phyloP scores from a whole-genome alignment of 495 filamentous ascomycete species.

The Hyphodiscus hymeniophilus region DNA sequence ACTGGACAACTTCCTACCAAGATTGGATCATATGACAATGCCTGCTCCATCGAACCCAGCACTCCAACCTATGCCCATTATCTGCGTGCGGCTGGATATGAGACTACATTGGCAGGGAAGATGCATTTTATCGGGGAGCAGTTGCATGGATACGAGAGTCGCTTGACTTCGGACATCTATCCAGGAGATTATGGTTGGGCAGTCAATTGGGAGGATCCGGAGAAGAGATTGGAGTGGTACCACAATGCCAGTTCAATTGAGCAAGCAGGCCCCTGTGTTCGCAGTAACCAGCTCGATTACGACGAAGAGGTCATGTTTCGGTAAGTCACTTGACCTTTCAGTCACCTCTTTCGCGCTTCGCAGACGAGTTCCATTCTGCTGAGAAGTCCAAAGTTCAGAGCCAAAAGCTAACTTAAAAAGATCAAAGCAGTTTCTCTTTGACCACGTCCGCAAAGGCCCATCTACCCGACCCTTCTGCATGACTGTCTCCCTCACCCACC shows the following conservation, averaged over 20 bases:
- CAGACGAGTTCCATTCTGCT: too few relatives aligned
- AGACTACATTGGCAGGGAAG: constrained; percentile 84
- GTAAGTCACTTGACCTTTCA: too few relatives aligned
- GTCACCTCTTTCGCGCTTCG: too few relatives aligned
- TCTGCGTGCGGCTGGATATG: constrained; percentile 72
- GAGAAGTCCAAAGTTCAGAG: too few relatives aligned
- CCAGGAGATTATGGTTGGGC: constrained; percentile 86
- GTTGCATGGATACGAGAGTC: constrained; percentile 80
- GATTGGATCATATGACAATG: constrained; percentile 85
- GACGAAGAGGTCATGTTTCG: constrained; percentile 89
- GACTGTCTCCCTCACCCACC: constrained; percentile 85
- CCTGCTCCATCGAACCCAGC: constrained; percentile 63
- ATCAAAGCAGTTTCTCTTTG: constrained; percentile 72
- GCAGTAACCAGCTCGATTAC: constrained; percentile 90
- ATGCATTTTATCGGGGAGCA: constrained; percentile 96
- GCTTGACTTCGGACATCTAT: constrained; percentile 87
- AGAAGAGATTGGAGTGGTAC: constrained; percentile 79
- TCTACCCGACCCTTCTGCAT: constrained; percentile 69
- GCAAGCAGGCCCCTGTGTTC: constrained; percentile 72
- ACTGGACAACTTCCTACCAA: constrained; percentile 79
- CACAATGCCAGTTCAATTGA: constrained; percentile 86
- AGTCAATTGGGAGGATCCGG: constrained; percentile 83
- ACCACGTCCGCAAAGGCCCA: constrained; percentile 64
- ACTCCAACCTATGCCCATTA: constrained; percentile 85
- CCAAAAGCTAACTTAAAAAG: constrained; percentile 11